phyloP scores from a whole-genome alignment of 116 monocot genomes.

The Papilionanthe hybrid region DNA sequence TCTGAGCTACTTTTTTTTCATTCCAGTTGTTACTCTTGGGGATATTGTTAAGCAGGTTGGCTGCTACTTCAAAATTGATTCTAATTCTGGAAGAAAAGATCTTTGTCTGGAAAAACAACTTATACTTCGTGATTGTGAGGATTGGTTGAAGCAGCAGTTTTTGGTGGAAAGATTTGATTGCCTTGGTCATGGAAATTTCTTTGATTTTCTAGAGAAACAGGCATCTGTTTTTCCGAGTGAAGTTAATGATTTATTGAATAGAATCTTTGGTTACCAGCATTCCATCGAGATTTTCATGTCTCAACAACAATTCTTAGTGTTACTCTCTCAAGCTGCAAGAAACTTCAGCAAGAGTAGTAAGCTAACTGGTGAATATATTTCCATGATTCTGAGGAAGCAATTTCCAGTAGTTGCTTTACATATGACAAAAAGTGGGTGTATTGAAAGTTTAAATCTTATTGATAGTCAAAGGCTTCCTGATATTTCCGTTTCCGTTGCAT shows the following conservation, averaged over 20 bases:
- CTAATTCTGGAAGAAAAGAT: background rate
- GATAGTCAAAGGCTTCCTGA: no score
- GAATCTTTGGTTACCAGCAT: background rate
- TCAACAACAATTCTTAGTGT: conserved; percentile 11
- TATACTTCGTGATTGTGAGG: conserved; percentile 17
- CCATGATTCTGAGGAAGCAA: conserved; percentile 21
- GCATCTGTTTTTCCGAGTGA: conserved; percentile 6
- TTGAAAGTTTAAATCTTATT: background rate
- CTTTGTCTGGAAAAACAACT: background rate
- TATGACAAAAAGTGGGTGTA: background rate
- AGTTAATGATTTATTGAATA: background rate
- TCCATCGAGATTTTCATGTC: conserved; percentile 8
- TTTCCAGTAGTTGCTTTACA: conserved; percentile 17
- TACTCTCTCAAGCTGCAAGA: conserved; percentile 16
- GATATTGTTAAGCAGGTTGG: conserved; percentile 16
- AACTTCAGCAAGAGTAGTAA: background rate
- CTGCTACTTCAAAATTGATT: conserved; percentile 2
- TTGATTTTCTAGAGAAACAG: conserved; percentile 15
- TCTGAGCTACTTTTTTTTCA: background rate
- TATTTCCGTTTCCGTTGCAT: no score
- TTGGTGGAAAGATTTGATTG: conserved; percentile 7
- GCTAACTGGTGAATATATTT: conserved; percentile 1
- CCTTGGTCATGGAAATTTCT: conserved; percentile 14
- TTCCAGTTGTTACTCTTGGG: conserved; percentile 16
- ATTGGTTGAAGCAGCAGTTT: conserved; percentile 14